Evolutionary conservation across 225 moss, liverwort and hornwort genomes (phyloP), one percentile per base, ranked within the genome.

Genomic region (Straminergon stramineum): DNA sequence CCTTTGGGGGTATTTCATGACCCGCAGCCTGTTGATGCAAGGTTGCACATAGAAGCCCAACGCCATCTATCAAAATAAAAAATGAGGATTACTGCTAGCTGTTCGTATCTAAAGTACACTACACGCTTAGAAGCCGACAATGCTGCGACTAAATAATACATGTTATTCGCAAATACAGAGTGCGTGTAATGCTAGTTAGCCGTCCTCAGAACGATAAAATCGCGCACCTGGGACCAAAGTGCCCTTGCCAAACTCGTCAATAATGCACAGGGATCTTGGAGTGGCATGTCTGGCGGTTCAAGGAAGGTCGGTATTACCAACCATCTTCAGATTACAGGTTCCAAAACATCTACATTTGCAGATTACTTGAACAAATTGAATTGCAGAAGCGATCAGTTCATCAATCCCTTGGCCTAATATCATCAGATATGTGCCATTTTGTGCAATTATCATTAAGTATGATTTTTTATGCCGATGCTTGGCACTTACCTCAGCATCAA

Each of bases 241-340:
- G 83, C 99, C 99, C 90, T 99, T 97, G 58, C 99, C 99, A 90
- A 99, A 99, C 87, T 99, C 99, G 89, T 99, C 99, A 77, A 99
- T 94, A 35, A 99, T 69, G 91, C 99, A 99, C 85, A 99, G 88
- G 84, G 99, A 99, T 90, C 94, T 94, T 63, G 94, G 86, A 84
- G 99, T 99, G 82, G 97, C 93, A 88, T 97, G 99, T 90, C 99
- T 97, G 91, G 71, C 24, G 73, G 82, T 77, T 86, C 90, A 90
- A 83, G 17, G 74, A 85, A 67, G 68, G 57, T 83, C 81, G 70
- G 86, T 64, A 41, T 81, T n/a, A 90, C 61, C 48, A 55, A 84
- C 57, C 31, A 86, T 61, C 11, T 75, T 77, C 68, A 88, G 37
- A 79, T 58, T n/a, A 71, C 23, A 77, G 79, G 70, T 89, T 88